Percentiles rank a stretch among this genome's conserved stretches.
Conservation (phyloP, 441 rosid genomes). For the Jatropha podagrica region DNA sequence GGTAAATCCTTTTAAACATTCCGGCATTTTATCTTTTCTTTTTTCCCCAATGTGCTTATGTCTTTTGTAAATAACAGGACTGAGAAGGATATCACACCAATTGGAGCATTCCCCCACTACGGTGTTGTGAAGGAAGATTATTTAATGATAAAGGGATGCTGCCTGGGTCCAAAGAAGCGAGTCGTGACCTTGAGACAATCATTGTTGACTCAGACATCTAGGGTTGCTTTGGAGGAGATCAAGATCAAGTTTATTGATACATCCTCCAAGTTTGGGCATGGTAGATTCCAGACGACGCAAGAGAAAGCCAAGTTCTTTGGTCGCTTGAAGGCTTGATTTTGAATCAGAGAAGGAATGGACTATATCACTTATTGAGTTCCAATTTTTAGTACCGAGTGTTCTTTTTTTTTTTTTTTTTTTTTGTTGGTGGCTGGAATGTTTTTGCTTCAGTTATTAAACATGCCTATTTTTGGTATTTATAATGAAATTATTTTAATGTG, state of each 20-base stretch:
- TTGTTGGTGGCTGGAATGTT: too few relatives aligned
- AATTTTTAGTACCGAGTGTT: too few relatives aligned
- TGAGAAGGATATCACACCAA: slow-evolving; percentile 81
- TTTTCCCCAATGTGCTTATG: background rate
- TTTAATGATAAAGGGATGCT: slow-evolving; percentile 85
- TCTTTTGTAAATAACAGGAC: slow-evolving; percentile 43
- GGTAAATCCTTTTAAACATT: slow-evolving; percentile 32
- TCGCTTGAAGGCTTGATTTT: slow-evolving; percentile 41
- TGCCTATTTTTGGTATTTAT: too few relatives aligned
- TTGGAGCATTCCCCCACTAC: slow-evolving; percentile 90
- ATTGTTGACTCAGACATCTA: slow-evolving; percentile 67
- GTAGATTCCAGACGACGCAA: slow-evolving; percentile 69
- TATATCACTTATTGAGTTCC: too few relatives aligned
- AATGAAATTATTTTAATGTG: too few relatives aligned
- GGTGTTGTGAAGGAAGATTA: slow-evolving; percentile 83
- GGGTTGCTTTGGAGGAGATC: slow-evolving; percentile 69
- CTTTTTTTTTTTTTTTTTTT: too few relatives aligned
- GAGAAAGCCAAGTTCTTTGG: slow-evolving; percentile 70
- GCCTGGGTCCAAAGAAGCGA: slow-evolving; percentile 94
- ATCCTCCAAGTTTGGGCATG: slow-evolving; percentile 77
- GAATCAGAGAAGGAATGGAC: too few relatives aligned
- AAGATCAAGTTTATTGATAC: slow-evolving; percentile 84
- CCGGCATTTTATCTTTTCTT: background rate
- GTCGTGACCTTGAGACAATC: slow-evolving; percentile 82
- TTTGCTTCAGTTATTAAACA: too few relatives aligned